These are phyloP conservation scores for Cenchrus fungigraminus DNA, from an alignment of 176 grass and related monocot genomes.

Conservation along the genomic window DNA sequence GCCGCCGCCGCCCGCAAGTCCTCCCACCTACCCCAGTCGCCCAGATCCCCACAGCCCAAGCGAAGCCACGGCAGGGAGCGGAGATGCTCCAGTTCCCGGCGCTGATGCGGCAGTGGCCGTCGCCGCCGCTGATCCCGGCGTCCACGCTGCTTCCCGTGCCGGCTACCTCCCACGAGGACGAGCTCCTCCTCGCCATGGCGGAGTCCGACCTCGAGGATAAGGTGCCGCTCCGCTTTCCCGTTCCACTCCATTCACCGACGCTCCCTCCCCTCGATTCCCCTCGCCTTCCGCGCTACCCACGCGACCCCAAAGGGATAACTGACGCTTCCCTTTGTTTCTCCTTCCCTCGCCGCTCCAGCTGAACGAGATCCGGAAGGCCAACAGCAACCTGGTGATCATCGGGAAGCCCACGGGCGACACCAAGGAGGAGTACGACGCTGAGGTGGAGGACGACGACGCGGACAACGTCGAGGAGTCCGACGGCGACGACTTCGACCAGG, in stretches of 20 bases:
- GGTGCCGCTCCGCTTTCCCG: conserved; percentile 29
- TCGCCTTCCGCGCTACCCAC: not conserved
- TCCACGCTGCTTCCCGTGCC: conserved; percentile 82
- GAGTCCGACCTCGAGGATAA: conserved; percentile 89
- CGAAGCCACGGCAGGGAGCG: not conserved
- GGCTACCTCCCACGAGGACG: conserved; percentile 74
- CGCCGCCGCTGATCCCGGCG: conserved; percentile 78
- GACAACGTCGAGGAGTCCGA: conserved; percentile 91
- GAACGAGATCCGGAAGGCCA: conserved; percentile 82
- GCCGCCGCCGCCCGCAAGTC: not conserved
- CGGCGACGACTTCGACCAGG: conserved; percentile 93
- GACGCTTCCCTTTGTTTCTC: not conserved
- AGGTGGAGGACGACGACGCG: conserved; percentile 81
- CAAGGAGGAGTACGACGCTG: conserved; percentile 87
- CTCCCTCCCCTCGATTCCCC: not conserved
- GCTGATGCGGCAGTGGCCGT: conserved; percentile 90
- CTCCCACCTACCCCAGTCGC: not conserved
- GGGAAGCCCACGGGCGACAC: conserved; percentile 63
- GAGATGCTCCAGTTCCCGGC: conserved; percentile 93
- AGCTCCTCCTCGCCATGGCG: conserved; percentile 82
- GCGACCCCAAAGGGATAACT: not conserved
- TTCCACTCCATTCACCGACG: not conserved
- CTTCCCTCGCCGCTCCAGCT: conserved; percentile 36
- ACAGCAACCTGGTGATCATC: conserved; percentile 79
- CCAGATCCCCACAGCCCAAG: not conserved